Percentiles rank a stretch among this genome's conserved stretches.
Conservation (phyloP, 208 protist genomes). For the Giardia duodenalis region DNA sequence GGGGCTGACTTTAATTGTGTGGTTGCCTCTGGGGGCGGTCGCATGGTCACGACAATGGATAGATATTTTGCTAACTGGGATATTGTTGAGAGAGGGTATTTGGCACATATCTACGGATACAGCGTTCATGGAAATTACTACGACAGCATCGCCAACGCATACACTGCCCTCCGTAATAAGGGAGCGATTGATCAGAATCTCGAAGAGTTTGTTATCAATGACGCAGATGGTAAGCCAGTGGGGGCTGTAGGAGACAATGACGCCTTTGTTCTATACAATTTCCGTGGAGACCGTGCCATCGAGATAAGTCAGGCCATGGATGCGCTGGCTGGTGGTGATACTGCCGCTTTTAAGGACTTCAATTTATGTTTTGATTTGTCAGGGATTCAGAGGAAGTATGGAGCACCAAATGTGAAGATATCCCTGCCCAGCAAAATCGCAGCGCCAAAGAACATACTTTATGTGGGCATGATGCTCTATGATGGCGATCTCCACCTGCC, state of each 20-base stretch:
- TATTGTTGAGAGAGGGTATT: conserved; percentile 75
- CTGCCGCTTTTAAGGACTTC: conserved; percentile 63
- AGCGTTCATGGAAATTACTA: conserved; percentile 49
- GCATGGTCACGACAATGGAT: conserved; percentile 82
- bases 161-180: neutral
- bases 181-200: conserved; percentile 66
- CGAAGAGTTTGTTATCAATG: conserved; percentile 64
- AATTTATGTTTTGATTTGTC: conserved; percentile 42
- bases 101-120: conserved; percentile 61
- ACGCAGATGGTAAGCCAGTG: conserved; percentile 52
- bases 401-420: neutral
- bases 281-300: conserved; percentile 74
- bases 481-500: conserved; percentile 74
- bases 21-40: conserved; percentile 65
- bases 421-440: neutral
- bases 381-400: neutral
- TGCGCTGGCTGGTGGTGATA: conserved; percentile 53
- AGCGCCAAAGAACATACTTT: conserved; percentile 58
- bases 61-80: conserved; percentile 76
- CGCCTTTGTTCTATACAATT: conserved; percentile 75
- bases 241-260: conserved; percentile 72
- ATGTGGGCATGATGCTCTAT: conserved; percentile 78
- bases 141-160: neutral
- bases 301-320: conserved; percentile 75
- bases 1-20: neutral